Base-by-base conservation (phyloP, 129 eudicot species). In the Heracleum sosnowskyi region DNA sequence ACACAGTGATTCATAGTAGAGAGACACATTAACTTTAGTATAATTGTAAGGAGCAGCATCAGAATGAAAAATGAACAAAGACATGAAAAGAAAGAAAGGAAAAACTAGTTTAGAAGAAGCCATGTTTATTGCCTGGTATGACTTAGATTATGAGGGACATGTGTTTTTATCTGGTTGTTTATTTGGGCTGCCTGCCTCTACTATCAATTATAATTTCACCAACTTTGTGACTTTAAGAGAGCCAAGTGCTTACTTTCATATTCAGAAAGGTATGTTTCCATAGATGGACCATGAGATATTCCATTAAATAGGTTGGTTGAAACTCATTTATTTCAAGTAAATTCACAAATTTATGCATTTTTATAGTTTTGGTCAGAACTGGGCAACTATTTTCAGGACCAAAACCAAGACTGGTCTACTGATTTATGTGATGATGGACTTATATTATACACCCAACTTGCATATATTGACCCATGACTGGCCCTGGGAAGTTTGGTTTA, bases 1-100 rank as follows among this genome's bases (percentile, higher is more conserved):
- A 70, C 98, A 94, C 31, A 94, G 87, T 17, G 98, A 74, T 82
- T 94, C 98, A 81, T 85, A 94, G 84, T 91, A 94, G 74, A 94
- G 79, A 51, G 98, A 86, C 33, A 94, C 80, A 20, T 75, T 83
- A 71, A 94, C 98, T 72, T 77, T 87, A 26, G 44, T 78, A 41
- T 49, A 82, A 60, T 72, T 90, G 80, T 63, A 66, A 26, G 69
- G 41, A 82, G 79, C 35, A 71, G 73, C 18, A 78, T 42, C 47
- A 51, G 69, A 28, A 76, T 83, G 64, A 79, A 78, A 74, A 68
- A 80, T 42, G 42, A 82, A 75, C 82, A 84, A 72, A 75, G 84
- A 40, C 13, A 64, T 29, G 73, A 77, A 66, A 62, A 84, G 13
- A 24, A 49, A 39, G 45, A 68, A 34, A 74, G 82, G 24, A 33